phyloP scores from a whole-genome alignment of 148 eudicot genomes.

The Polygonum aviculare region DNA sequence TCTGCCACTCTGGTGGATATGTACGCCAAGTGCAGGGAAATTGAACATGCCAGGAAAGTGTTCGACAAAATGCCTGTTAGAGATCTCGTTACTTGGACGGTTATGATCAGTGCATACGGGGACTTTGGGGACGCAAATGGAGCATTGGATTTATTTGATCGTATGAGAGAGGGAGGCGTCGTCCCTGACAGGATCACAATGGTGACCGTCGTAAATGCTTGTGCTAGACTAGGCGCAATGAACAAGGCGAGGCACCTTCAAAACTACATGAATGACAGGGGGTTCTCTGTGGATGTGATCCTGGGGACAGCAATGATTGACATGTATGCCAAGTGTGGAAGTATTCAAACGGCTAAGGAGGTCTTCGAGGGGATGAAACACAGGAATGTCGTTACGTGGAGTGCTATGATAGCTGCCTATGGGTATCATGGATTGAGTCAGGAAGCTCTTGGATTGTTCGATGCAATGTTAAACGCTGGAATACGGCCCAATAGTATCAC shows the following conservation, averaged over 20 bases:
- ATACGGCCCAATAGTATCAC: constrained; percentile 20
- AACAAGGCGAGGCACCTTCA: constrained; percentile 18
- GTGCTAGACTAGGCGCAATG: constrained; percentile 20
- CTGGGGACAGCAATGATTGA: constrained; percentile 64
- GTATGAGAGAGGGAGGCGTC: constrained; percentile 16
- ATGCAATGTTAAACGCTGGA: constrained; percentile 15
- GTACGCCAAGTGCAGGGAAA: constrained; percentile 15
- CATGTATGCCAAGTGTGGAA: constrained; percentile 35
- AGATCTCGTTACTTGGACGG: constrained; percentile 19
- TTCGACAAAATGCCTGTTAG: constrained; percentile 13
- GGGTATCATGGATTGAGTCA: constrained; percentile 23
- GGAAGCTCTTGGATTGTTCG: constrained; percentile 16
- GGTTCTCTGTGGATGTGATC: constrained; percentile 44
- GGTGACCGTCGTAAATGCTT: constrained; percentile 21
- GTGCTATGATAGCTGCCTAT: constrained; percentile 19
- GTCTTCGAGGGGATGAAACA: constrained; percentile 15
- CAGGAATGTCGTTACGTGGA: constrained; percentile 18
- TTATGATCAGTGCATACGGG: constrained; percentile 19
- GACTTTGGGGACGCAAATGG: constrained; percentile 13
- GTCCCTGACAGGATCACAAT: constrained; percentile 9
- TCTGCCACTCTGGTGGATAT: constrained; percentile 14
- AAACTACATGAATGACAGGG: constrained; percentile 38
- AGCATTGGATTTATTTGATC: constrained; percentile 16
- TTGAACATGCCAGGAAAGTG: constrained; percentile 10
- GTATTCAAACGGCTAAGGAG: constrained; percentile 12